phyloP scores from a whole-genome alignment of 2,329 filamentous ascomycete genomes.

The Monilinia vaccinii-corymbosi region DNA sequence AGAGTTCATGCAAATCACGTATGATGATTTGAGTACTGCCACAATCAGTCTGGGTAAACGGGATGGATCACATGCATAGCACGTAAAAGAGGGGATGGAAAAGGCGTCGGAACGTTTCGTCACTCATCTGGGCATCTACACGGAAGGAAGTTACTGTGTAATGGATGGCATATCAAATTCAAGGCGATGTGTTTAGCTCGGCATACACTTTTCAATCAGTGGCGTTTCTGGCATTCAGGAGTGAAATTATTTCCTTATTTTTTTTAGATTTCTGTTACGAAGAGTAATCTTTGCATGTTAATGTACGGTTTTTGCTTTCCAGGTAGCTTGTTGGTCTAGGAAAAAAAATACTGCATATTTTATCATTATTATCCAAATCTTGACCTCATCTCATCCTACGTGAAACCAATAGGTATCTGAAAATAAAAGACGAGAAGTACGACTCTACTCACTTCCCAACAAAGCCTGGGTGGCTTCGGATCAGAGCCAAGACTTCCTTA shows the following conservation, averaged over 20 bases:
- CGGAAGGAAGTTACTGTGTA: constrained; percentile 7
- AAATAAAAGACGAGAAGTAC: not conserved
- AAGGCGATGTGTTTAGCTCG: constrained; percentile 11
- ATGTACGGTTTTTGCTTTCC: not conserved
- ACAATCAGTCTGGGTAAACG: constrained; percentile 17
- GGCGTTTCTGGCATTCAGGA: constrained; percentile 14
- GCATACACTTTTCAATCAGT: constrained; percentile 10
- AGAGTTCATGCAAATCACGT: constrained; percentile 7
- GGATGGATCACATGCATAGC: constrained; percentile 21
- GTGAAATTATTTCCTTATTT: constrained; percentile 1
- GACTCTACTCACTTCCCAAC: not conserved
- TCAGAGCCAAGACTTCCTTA: not conserved
- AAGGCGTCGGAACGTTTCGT: constrained; percentile 22
- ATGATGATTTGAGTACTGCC: constrained; percentile 20
- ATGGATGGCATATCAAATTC: constrained; percentile 7
- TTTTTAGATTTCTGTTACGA: constrained; percentile 8
- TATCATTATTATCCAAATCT: not conserved
- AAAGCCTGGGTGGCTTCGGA: too few species aligned
- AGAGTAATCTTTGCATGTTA: constrained; percentile 6
- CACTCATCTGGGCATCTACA: constrained; percentile 19
- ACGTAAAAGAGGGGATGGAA: constrained; percentile 25
- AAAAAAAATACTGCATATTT: not conserved
- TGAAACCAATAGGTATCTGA: not conserved
- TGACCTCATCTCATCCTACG: not conserved
- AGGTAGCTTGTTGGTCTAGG: not conserved